Evolutionary conservation across 2,329 filamentous ascomycete genomes (phyloP).

Genomic region (Colletotrichum musae): DNA sequence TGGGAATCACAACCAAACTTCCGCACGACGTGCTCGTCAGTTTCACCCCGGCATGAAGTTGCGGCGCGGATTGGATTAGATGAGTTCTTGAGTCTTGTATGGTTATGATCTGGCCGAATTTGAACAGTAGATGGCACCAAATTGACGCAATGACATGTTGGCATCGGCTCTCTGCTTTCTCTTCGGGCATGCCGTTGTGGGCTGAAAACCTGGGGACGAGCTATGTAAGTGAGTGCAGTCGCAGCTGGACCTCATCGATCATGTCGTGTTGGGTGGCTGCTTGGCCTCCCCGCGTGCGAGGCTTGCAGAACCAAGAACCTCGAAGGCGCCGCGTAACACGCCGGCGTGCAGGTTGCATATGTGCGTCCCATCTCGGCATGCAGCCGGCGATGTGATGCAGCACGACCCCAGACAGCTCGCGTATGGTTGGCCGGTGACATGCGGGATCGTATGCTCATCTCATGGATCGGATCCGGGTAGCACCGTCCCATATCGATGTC

Average conservation of each 20-base stretch:
- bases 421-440: constrained; percentile 27
- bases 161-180: constrained; percentile 6
- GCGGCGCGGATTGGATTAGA: neutral
- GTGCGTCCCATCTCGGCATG: constrained; percentile 30
- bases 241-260: neutral
- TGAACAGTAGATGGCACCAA: neutral
- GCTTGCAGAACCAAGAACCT: constrained; percentile 5
- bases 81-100: neutral
- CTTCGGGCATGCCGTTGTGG: neutral
- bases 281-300: constrained; percentile 8
- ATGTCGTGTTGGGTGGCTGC: neutral
- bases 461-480: constrained; percentile 14
- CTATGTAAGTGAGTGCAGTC: neutral
- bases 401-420: constrained; percentile 27
- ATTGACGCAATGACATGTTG: constrained; percentile 8
- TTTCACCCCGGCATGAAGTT: constrained; percentile 42
- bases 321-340: constrained; percentile 12
- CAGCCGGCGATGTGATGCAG: constrained; percentile 27
- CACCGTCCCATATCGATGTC: constrained; percentile 13
- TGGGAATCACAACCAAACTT: constrained; percentile 46
- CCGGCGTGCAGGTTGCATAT: constrained; percentile 21
- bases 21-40: constrained; percentile 47
- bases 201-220: neutral
- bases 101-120: neutral
- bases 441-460: constrained; percentile 22